Percentiles rank a stretch among this genome's conserved stretches.
These are phyloP conservation scores for Neofusicoccum umdonicola DNA, from an alignment of 2,329 filamentous ascomycete genomes.

Conservation along the genomic window DNA sequence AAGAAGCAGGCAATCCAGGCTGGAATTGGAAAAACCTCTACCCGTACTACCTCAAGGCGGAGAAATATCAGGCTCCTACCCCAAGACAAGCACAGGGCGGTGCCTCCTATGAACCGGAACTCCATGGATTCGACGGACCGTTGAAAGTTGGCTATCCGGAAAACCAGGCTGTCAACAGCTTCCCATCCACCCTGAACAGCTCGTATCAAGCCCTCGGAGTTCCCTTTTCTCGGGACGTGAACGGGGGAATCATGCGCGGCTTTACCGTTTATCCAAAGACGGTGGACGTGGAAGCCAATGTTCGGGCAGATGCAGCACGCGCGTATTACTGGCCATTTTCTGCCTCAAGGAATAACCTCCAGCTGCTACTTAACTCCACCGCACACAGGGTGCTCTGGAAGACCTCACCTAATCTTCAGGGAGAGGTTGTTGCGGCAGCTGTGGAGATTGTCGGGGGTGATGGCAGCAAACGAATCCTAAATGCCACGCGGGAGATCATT, in stretches of 20 bases:
- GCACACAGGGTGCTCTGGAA: slow-evolving; percentile 43
- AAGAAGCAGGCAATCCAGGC: slow-evolving; percentile 36
- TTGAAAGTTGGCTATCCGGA: slow-evolving; percentile 22
- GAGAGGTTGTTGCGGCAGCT: slow-evolving; percentile 22
- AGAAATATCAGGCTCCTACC: slow-evolving; percentile 32
- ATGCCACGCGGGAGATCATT: slow-evolving; percentile 22
- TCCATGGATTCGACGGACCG: slow-evolving; percentile 26
- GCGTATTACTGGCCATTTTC: slow-evolving; percentile 47
- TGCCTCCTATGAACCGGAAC: slow-evolving; percentile 23
- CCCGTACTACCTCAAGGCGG: slow-evolving; percentile 37
- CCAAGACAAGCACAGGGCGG: slow-evolving; percentile 26
- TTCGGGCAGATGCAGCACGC: slow-evolving; percentile 47
- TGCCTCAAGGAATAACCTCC: slow-evolving; percentile 39
- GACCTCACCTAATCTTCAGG: slow-evolving; percentile 4
- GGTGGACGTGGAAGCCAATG: slow-evolving; percentile 35
- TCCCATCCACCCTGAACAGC: slow-evolving; percentile 18
- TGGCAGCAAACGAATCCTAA: neutral
- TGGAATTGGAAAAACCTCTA: slow-evolving; percentile 36
- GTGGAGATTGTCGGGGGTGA: neutral
- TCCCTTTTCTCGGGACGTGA: slow-evolving; percentile 26
- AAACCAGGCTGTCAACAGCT: slow-evolving; percentile 2
- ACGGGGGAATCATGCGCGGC: slow-evolving; percentile 28
- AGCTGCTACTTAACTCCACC: slow-evolving; percentile 44
- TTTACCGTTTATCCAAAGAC: slow-evolving; percentile 45
- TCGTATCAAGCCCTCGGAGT: slow-evolving; percentile 27